Evolutionary conservation across 2,329 filamentous ascomycete species (phyloP).

Genomic region (Fusarium metavorans): DNA sequence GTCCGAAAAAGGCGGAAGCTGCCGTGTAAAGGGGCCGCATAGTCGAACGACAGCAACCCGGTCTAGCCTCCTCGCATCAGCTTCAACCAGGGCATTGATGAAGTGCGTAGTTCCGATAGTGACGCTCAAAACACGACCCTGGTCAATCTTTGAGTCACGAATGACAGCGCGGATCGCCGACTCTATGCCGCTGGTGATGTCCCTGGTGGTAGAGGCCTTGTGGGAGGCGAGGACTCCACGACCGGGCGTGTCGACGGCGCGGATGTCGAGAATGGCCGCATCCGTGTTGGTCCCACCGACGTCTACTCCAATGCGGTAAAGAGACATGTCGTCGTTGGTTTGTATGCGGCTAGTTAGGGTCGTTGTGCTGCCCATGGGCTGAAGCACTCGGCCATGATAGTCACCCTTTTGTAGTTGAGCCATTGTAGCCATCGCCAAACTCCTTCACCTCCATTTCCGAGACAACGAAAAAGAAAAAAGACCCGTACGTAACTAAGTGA

Average conservation of each 20-base stretch:
- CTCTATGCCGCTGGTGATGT: slow-evolving; percentile 63
- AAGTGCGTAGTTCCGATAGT: slow-evolving; percentile 65
- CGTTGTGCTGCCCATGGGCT: not conserved
- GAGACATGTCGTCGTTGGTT: slow-evolving; percentile 46
- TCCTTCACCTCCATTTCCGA: not conserved
- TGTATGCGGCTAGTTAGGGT: not conserved
- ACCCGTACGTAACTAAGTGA: slow-evolving; percentile 8
- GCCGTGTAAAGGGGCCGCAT: slow-evolving; percentile 58
- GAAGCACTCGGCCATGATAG: slow-evolving; percentile 1
- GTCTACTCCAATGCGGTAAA: slow-evolving; percentile 59
- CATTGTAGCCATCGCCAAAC: not conserved
- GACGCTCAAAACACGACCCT: slow-evolving; percentile 57
- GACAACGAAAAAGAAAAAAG: not conserved
- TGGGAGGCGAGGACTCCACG: slow-evolving; percentile 59
- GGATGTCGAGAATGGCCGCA: slow-evolving; percentile 58
- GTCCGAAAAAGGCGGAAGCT: slow-evolving; percentile 60
- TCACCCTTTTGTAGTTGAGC: slow-evolving; percentile 2
- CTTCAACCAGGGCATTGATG: slow-evolving; percentile 62
- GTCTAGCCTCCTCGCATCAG: slow-evolving; percentile 56
- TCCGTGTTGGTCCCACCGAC: slow-evolving; percentile 58
- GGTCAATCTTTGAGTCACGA: slow-evolving; percentile 51
- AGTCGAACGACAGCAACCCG: slow-evolving; percentile 60
- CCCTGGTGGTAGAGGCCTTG: slow-evolving; percentile 62
- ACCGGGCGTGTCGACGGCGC: slow-evolving; percentile 47
- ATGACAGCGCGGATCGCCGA: slow-evolving; percentile 59